These are phyloP conservation scores for Fusarium guadeloupense DNA, from an alignment of 2,329 filamentous ascomycete species.

Conservation along the genomic window DNA sequence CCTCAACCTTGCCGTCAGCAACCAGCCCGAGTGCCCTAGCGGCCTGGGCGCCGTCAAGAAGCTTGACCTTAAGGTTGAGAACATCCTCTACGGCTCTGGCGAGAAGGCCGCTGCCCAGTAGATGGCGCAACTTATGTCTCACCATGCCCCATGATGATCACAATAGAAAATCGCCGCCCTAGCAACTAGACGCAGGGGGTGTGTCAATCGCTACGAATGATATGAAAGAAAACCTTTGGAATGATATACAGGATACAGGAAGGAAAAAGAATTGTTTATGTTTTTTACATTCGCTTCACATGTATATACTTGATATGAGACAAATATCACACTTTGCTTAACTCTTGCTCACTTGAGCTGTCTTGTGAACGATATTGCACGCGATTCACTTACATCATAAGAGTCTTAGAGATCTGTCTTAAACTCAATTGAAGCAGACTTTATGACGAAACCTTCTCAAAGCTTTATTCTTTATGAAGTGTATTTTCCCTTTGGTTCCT, in stretches of 20 bases:
- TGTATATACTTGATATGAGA: slow-evolving; percentile 33
- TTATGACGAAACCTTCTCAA: not conserved
- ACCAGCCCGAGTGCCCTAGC: slow-evolving; percentile 62
- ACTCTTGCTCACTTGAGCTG: not conserved
- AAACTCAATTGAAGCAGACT: not conserved
- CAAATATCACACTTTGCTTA: slow-evolving; percentile 20
- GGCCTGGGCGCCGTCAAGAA: slow-evolving; percentile 49
- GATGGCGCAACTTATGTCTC: slow-evolving; percentile 14
- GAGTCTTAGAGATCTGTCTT: slow-evolving; percentile 12
- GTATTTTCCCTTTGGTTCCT: not conserved
- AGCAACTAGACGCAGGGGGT: slow-evolving; percentile 21
- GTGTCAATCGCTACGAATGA: slow-evolving; percentile 36
- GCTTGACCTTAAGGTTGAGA: slow-evolving; percentile 54
- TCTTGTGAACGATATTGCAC: not conserved
- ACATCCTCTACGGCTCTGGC: slow-evolving; percentile 63
- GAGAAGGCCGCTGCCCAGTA: slow-evolving; percentile 43
- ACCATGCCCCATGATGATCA: slow-evolving; percentile 34
- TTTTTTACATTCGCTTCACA: slow-evolving; percentile 26
- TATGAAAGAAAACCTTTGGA: slow-evolving; percentile 29
- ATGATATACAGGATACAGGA: slow-evolving; percentile 38
- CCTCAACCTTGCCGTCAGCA: slow-evolving; percentile 57
- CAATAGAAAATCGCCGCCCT: slow-evolving; percentile 37
- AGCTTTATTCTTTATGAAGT: not conserved
- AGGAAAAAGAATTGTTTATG: slow-evolving; percentile 25
- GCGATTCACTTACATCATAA: not conserved